Conservation (phyloP, 148 eudicot genomes). For the Chenopodium suecicum region DNA sequence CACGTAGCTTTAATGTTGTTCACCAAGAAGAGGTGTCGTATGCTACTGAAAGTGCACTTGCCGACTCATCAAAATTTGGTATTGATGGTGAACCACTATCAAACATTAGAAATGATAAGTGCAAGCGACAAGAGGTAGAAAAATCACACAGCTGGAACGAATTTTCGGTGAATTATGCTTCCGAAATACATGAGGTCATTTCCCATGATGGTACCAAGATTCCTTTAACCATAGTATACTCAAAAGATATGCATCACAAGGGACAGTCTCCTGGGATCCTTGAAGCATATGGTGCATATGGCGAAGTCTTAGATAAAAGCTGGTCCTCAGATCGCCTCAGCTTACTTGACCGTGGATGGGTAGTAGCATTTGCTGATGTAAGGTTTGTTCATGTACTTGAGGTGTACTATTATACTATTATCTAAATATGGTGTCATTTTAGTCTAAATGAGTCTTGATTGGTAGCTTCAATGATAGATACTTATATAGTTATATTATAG, state of each 20-base stretch:
- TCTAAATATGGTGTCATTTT: not conserved
- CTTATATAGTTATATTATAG: not conserved
- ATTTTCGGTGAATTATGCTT: slow-evolving; percentile 51
- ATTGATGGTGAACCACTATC: slow-evolving; percentile 19
- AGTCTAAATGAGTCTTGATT: not conserved
- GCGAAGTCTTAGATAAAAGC: slow-evolving; percentile 79
- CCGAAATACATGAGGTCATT: slow-evolving; percentile 64
- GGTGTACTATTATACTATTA: slow-evolving; percentile 5
- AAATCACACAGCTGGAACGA: slow-evolving; percentile 42
- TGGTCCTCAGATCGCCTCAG: slow-evolving; percentile 87
- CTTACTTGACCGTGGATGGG: slow-evolving; percentile 98
- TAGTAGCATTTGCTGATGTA: slow-evolving; percentile 94
- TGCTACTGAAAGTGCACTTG: slow-evolving; percentile 26
- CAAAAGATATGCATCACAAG: slow-evolving; percentile 36
- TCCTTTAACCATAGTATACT: slow-evolving; percentile 76
- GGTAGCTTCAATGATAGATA: not conserved
- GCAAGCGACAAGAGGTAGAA: slow-evolving; percentile 25
- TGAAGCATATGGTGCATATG: slow-evolving; percentile 94
- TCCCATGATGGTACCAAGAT: slow-evolving; percentile 70
- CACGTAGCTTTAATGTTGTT: slow-evolving; percentile 46
- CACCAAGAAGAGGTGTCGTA: slow-evolving; percentile 78
- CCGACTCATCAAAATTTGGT: slow-evolving; percentile 19
- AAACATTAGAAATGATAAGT: slow-evolving; percentile 21
- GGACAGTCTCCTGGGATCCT: slow-evolving; percentile 78
- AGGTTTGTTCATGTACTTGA: slow-evolving; percentile 47